Percentiles rank a stretch among this genome's conserved stretches.
phyloP scores from a whole-genome alignment of 1,284 basidiomycete genomes.

The Sanguinoderma infundibulare region DNA sequence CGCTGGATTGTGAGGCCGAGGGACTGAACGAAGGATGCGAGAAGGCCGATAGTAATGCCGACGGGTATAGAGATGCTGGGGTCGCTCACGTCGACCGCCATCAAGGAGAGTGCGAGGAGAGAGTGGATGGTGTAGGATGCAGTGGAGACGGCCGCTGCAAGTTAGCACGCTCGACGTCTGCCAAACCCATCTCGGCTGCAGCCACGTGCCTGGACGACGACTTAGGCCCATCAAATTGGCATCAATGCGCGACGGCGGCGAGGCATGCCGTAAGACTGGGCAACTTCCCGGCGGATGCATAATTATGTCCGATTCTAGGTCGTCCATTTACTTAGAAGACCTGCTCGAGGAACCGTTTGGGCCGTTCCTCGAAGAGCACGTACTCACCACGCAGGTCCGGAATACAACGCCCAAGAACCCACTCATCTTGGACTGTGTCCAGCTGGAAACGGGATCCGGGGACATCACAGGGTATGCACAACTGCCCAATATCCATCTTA shows the following conservation, averaged over 20 bases:
- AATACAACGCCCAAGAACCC: slow-evolving; percentile 20
- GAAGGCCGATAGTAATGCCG: slow-evolving; percentile 76
- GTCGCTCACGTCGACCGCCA: slow-evolving; percentile 27
- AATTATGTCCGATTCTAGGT: neutral
- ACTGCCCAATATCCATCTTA: neutral
- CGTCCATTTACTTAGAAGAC: neutral
- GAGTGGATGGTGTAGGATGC: slow-evolving; percentile 8
- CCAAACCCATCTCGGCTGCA: neutral
- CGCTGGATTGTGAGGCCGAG: slow-evolving; percentile 93
- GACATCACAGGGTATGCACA: slow-evolving; percentile 30
- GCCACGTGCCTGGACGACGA: slow-evolving; percentile 4
- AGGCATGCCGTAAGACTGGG: no score
- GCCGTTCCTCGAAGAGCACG: slow-evolving; percentile 31
- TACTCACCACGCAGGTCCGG: slow-evolving; percentile 28
- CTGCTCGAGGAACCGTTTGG: slow-evolving; percentile 36
- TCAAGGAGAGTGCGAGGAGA: slow-evolving; percentile 20
- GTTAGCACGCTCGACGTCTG: slow-evolving; percentile 6
- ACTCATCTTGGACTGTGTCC: slow-evolving; percentile 25
- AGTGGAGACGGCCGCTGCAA: neutral
- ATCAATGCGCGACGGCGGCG: no score
- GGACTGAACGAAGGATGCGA: slow-evolving; percentile 91
- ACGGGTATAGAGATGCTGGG: slow-evolving; percentile 52
- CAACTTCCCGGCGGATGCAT: no score
- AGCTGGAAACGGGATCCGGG: slow-evolving; percentile 25
- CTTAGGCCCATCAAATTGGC: no score